Evolutionary conservation across 306 rosid genomes (phyloP).

Genomic region (Dalbergia cultrata): DNA sequence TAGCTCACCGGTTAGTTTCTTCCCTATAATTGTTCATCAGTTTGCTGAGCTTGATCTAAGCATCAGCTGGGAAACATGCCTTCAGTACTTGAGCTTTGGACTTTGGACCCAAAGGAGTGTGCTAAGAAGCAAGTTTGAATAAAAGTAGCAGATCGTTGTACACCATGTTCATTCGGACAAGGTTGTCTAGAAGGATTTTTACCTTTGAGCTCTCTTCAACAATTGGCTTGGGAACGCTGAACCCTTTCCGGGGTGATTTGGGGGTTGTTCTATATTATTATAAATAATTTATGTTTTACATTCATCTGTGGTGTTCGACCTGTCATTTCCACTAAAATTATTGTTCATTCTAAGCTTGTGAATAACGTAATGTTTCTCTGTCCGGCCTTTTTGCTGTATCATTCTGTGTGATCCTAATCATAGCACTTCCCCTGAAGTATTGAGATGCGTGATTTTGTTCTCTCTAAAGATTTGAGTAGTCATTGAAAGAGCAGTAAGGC

Average conservation of each 20-base stretch:
- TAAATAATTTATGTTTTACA: not conserved
- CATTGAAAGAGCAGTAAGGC: not conserved
- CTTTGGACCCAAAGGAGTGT: conserved; percentile 34
- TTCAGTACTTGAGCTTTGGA: not conserved
- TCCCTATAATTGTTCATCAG: conserved; percentile 55
- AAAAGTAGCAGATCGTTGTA: conserved; percentile 32
- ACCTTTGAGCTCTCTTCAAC: conserved; percentile 21
- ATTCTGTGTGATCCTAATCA: not conserved
- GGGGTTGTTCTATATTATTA: conserved; percentile 24
- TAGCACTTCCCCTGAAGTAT: conserved; percentile 11
- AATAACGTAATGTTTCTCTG: conserved; percentile 10
- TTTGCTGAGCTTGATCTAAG: conserved; percentile 43
- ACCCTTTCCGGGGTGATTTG: conserved; percentile 36
- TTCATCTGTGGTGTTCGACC: conserved; percentile 14
- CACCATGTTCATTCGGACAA: conserved; percentile 33
- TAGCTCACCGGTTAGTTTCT: conserved; percentile 56
- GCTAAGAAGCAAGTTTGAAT: conserved; percentile 48
- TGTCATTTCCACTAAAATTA: not conserved
- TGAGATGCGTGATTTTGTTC: not conserved
- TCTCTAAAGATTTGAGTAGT: not conserved
- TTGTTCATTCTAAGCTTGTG: conserved; percentile 33
- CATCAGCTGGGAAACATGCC: conserved; percentile 39
- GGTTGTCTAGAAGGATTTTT: conserved; percentile 15
- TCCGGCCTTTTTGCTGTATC: not conserved
- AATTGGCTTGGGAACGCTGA: conserved; percentile 34